Base-by-base conservation (phyloP, 257 asterid genomes). In the Fraxinus pennsylvanica region DNA sequence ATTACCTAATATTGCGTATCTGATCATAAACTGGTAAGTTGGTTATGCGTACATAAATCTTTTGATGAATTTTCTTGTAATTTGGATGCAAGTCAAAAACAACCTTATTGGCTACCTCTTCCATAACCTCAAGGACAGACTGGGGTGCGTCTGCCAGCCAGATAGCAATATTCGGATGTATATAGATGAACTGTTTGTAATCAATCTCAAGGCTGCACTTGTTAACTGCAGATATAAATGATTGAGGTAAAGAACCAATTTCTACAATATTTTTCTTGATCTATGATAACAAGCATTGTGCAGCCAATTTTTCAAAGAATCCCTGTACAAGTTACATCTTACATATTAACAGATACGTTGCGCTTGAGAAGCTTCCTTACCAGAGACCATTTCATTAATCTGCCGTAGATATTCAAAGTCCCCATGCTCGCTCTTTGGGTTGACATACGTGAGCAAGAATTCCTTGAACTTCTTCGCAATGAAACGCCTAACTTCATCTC, bases 111-210 rank as follows among this genome's bases (percentile, higher is more conserved):
- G 97, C 93, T 80, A 96, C 95, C 87, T 96, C 98, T 84, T 96
- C 99, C 99, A 93, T 96, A 61, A 93, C 97, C 86, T 96, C 99
- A 80, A 96, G 99, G 84, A 96, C 97, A 21, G 99, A 89, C 68
- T 92, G 97, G 9, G 99, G 99, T n/a, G 98, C 98, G 81, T 96
- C 98, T 25, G 98, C 99, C 76, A 96, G 92, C 99, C 98, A 96
- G 84, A 96, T 92, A 39, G 99, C 99, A 77, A 96, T 93, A 85
- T 96, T 93, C 21, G 97, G 97, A 76, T 89, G 98, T 86, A 89
- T 81, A 80, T 81, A 86, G 72, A 90, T 92, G 85, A 96, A 96
- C 80, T 96, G 98, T 10, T 86, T 93, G 91, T 96, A 96, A 86
- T 93, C 96, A 80, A 96, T 93, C 89, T 93, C 98, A 63, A 96